Evolutionary conservation across 208 protist genomes (phyloP).

Genomic region (Strigomonas culicis): DNA sequence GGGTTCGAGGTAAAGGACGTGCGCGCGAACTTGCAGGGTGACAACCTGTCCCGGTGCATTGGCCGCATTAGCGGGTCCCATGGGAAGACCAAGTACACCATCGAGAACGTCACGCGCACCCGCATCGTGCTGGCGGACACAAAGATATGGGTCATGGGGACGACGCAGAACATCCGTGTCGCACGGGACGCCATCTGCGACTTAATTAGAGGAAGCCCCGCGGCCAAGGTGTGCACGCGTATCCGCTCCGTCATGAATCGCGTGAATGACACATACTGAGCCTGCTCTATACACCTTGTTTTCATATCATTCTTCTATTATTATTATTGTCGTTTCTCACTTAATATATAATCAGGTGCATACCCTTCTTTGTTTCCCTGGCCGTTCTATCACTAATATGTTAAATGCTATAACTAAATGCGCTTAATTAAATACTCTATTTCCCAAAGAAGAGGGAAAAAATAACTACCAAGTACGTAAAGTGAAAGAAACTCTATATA

Average conservation of each 20-base stretch:
- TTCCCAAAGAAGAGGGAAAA: slow-evolving; percentile 7
- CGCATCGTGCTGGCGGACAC: slow-evolving; percentile 99
- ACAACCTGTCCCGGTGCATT: slow-evolving; percentile 97
- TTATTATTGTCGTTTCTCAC: not conserved
- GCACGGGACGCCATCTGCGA: slow-evolving; percentile 97
- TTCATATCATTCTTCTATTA: not conserved
- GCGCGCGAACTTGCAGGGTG: slow-evolving; percentile 86
- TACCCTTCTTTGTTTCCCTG: too few species aligned
- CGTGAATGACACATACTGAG: slow-evolving; percentile 94
- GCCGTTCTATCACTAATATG: too few species aligned
- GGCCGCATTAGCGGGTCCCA: slow-evolving; percentile 99
- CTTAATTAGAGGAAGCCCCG: slow-evolving; percentile 96
- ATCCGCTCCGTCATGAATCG: slow-evolving; percentile 93
- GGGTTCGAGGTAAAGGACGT: slow-evolving; percentile 99
- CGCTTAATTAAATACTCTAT: not conserved
- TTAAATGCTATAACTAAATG: too few species aligned
- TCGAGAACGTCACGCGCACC: slow-evolving; percentile 99
- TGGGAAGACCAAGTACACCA: slow-evolving; percentile 99
- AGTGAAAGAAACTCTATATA: too few species aligned
- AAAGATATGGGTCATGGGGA: slow-evolving; percentile 98
- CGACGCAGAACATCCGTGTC: slow-evolving; percentile 97
- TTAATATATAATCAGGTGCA: too few species aligned
- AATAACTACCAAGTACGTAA: too few species aligned
- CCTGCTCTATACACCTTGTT: not conserved
- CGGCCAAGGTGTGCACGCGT: slow-evolving; percentile 97